Conservation (phyloP, 1,284 basidiomycete species). For the Schizopora paradoxa region DNA sequence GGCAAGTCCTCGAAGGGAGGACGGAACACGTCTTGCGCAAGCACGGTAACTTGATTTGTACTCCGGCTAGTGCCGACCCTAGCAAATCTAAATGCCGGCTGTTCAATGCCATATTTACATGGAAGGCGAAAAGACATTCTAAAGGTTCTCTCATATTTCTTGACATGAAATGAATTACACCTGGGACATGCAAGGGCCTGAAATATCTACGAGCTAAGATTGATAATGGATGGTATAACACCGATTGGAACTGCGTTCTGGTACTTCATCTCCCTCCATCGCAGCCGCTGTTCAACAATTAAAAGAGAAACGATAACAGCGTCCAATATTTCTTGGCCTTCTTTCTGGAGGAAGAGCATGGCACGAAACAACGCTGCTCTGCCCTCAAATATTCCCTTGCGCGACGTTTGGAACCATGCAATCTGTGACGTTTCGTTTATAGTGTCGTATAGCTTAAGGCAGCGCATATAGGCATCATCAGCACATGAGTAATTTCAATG, state of each 20-base stretch:
- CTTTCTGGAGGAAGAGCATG: background rate
- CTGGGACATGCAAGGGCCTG: too few relatives aligned
- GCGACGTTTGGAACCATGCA: constrained; percentile 7
- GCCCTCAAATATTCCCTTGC: background rate
- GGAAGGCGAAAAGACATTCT: too few relatives aligned
- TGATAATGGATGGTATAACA: too few relatives aligned
- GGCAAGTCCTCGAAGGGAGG: too few relatives aligned
- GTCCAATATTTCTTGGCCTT: constrained; percentile 1
- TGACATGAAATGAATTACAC: too few relatives aligned
- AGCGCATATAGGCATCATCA: background rate
- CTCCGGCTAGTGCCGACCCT: too few relatives aligned
- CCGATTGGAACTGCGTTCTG: background rate
- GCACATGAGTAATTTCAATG: background rate
- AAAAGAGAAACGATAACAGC: constrained; percentile 6
- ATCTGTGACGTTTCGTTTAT: background rate
- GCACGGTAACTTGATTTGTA: too few relatives aligned
- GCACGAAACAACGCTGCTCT: background rate
- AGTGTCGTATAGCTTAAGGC: constrained; percentile 2
- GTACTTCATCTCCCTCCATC: constrained; percentile 1
- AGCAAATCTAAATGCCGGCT: too few relatives aligned
- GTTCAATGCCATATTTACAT: too few relatives aligned
- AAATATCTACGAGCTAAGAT: too few relatives aligned
- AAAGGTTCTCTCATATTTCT: too few relatives aligned
- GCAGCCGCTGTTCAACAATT: constrained; percentile 7
- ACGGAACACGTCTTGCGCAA: too few relatives aligned